Percentiles rank a stretch among this genome's conserved stretches.
These are phyloP conservation scores for Cucumis cinereus DNA, from an alignment of 306 rosid genomes.

Conservation along the genomic window DNA sequence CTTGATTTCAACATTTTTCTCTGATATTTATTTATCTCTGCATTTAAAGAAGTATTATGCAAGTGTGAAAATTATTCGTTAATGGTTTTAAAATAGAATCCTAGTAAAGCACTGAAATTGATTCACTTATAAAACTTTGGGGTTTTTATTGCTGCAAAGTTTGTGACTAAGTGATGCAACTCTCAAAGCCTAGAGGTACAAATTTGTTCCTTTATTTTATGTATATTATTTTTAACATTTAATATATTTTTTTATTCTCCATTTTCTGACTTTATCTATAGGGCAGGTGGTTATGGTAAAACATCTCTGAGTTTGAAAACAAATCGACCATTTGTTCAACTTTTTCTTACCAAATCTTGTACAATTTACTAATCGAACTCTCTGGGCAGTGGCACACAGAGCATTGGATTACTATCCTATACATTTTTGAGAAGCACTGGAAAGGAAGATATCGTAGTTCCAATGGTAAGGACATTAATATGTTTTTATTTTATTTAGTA, in stretches of 20 bases:
- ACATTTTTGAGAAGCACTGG: conserved; percentile 89
- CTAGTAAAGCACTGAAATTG: too few relatives aligned
- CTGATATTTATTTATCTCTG: too few relatives aligned
- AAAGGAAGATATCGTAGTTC: conserved; percentile 92
- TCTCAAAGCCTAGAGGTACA: too few relatives aligned
- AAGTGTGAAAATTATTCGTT: too few relatives aligned
- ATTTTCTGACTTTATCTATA: not conserved
- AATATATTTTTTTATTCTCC: not conserved
- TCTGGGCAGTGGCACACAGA: conserved; percentile 54
- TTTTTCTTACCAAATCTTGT: not conserved
- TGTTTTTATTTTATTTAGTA: not conserved
- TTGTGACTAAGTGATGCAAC: too few relatives aligned
- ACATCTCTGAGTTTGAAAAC: not conserved
- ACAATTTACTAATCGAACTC: not conserved
- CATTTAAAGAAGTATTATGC: too few relatives aligned
- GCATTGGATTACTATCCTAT: conserved; percentile 89
- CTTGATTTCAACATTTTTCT: too few relatives aligned
- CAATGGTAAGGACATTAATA: conserved; percentile 55
- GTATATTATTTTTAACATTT: not conserved
- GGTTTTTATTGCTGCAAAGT: too few relatives aligned
- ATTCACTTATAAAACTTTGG: too few relatives aligned
- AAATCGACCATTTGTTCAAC: not conserved
- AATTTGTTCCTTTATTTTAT: too few relatives aligned
- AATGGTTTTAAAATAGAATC: too few relatives aligned
- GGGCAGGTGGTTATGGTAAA: not conserved